Evolutionary conservation across 352 stramenopile genomes (phyloP).

Genomic region (Peronospora belbahrii): DNA sequence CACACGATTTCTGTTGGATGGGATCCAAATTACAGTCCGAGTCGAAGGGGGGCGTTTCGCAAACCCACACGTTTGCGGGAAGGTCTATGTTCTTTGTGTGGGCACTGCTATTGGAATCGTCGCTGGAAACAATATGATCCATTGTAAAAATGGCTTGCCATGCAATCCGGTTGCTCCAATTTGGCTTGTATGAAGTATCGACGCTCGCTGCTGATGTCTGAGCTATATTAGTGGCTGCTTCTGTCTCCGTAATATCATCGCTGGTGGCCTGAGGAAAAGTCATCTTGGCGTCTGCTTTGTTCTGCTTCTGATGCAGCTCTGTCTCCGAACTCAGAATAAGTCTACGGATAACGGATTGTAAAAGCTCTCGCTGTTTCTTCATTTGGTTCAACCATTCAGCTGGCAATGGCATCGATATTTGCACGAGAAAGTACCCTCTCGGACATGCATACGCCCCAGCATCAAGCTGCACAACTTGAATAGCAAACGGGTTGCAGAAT

Average conservation of each 20-base stretch:
- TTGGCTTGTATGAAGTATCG: neutral
- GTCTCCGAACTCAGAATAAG: constrained; percentile 19
- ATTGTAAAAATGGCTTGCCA: constrained; percentile 65
- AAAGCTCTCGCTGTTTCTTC: constrained; percentile 27
- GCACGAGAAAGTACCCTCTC: constrained; percentile 46
- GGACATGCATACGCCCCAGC: constrained; percentile 54
- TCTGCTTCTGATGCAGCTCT: constrained; percentile 12
- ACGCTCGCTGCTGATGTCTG: neutral
- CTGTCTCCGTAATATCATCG: neutral
- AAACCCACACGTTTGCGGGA: constrained; percentile 43
- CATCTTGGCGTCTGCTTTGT: neutral
- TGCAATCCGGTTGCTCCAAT: constrained; percentile 27
- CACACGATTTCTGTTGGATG: neutral
- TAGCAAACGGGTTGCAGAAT: constrained; percentile 48
- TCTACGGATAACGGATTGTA: constrained; percentile 32
- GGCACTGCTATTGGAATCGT: constrained; percentile 1
- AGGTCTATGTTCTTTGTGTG: constrained; percentile 21
- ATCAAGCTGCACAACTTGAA: constrained; percentile 74
- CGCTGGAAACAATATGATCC: constrained; percentile 30
- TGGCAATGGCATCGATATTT: constrained; percentile 52
- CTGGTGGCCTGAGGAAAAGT: neutral
- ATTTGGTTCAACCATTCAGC: constrained; percentile 32
- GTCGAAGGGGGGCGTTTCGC: constrained; percentile 28
- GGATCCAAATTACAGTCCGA: neutral
- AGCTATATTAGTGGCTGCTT: neutral